Evolutionary conservation across 352 stramenopile genomes (phyloP).

Genomic region (Phytopythium aichiense): DNA sequence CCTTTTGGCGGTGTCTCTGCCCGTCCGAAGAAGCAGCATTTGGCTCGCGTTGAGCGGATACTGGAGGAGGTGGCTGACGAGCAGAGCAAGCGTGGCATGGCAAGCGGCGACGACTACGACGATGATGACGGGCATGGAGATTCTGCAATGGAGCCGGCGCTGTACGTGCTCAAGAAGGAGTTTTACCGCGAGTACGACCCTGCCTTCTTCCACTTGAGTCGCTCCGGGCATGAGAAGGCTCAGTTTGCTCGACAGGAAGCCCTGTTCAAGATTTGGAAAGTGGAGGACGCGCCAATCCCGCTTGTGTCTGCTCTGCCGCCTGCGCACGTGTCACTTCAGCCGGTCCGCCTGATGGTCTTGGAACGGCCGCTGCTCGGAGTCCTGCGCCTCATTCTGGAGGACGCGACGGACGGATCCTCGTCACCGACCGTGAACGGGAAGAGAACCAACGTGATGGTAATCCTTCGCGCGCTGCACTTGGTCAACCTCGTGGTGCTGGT

Average conservation of each 20-base stretch:
- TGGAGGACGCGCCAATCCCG: constrained; percentile 62
- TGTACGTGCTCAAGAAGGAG: constrained; percentile 77
- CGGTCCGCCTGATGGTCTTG: constrained; percentile 52
- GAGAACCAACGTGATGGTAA: constrained; percentile 63
- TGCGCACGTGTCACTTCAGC: constrained; percentile 46
- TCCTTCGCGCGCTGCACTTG: constrained; percentile 59
- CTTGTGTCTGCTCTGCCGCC: constrained; percentile 55
- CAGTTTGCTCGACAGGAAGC: constrained; percentile 76
- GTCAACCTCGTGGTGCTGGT: constrained; percentile 67
- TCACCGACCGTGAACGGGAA: constrained; percentile 21
- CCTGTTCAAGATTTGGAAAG: constrained; percentile 79
- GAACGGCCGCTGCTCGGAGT: constrained; percentile 62
- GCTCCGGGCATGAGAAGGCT: constrained; percentile 72
- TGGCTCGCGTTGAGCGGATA: constrained; percentile 54
- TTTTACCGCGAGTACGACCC: constrained; percentile 81
- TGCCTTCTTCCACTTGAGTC: constrained; percentile 73
- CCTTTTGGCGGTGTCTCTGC: constrained; percentile 61
- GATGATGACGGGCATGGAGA: constrained; percentile 33
- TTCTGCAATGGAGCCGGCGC: constrained; percentile 61
- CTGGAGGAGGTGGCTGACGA: constrained; percentile 70
- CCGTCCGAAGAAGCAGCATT: constrained; percentile 61
- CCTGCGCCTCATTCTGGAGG: constrained; percentile 63
- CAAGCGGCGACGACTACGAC: constrained; percentile 20
- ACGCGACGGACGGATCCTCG: constrained; percentile 23
- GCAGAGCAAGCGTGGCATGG: constrained; percentile 42